These are phyloP conservation scores for Candida cerambycidarum DNA, from an alignment of 805 yeast species.

Conservation along the genomic window DNA sequence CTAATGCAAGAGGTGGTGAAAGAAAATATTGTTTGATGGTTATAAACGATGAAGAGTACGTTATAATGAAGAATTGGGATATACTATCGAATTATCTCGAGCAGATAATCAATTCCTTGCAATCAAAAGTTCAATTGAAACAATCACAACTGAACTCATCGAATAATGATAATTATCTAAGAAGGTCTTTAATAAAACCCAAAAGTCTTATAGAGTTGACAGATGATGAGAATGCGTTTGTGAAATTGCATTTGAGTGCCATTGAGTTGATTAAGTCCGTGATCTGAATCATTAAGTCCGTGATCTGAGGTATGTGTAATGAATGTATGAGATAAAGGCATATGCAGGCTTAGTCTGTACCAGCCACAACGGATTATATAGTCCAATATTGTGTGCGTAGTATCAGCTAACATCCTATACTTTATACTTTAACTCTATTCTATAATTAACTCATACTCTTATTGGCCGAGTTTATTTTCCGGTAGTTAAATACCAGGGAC, in stretches of 20 bases:
- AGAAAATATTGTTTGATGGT: conserved; percentile 63
- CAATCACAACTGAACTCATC: conserved; percentile 14
- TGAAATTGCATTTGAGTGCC: conserved; percentile 66
- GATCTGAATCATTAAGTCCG: not conserved
- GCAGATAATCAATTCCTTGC: conserved; percentile 33
- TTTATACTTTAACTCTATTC: too few relatives aligned
- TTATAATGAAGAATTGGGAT: conserved; percentile 56
- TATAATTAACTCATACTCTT: too few relatives aligned
- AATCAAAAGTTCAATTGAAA: conserved; percentile 17
- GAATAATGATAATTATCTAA: conserved; percentile 50
- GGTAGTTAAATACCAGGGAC: too few relatives aligned
- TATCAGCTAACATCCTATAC: too few relatives aligned
- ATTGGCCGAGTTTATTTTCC: too few relatives aligned
- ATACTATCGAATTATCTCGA: conserved; percentile 38
- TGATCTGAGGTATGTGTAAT: too few relatives aligned
- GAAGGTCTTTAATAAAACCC: conserved; percentile 58
- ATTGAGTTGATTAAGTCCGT: conserved; percentile 43
- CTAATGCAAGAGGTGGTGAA: conserved; percentile 72
- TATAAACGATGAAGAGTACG: conserved; percentile 53
- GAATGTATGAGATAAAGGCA: too few relatives aligned
- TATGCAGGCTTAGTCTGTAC: too few relatives aligned
- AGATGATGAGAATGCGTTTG: conserved; percentile 52
- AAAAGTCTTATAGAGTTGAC: conserved; percentile 55
- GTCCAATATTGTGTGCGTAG: too few relatives aligned
- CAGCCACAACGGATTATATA: too few relatives aligned